Base-by-base conservation (phyloP, 495 filamentous ascomycete species). In the Opeltia flavorubescens region DNA sequence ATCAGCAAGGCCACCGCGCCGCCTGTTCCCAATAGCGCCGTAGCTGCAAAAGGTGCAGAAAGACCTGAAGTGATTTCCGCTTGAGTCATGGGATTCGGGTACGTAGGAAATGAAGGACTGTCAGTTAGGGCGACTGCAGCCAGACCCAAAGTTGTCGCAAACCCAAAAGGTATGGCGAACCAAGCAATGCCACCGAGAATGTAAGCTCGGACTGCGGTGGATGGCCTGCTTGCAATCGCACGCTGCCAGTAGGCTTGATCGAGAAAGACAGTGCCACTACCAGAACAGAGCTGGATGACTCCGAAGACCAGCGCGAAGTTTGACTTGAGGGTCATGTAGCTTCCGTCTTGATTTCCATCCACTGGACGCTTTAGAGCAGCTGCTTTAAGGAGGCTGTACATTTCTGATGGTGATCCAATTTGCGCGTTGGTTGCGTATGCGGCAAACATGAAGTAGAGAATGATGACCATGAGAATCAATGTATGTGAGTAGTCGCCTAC, bases 311-410 rank as follows among this genome's bases (percentile, higher is more conserved):
- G 55, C 2, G 58, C 66, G n/a, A 64, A 66, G n/a, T 61, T 55
- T 8, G 64, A 69, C 12, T 59, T 66, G 56, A 77, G 69, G 3
- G 72, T 65, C n/a, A 77, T 58, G 55, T 72, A 75, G 3, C 65
- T 70, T 5, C 70, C 72, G 1, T 66, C 62, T 1, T 61, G 60
- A 46, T 76, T 77, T 9, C 69, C 61, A 0, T 59, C 59, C 5
- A 76, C 62, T 1, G 72, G 73, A 45, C 64, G 66, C 9, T 48
- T 58, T 35, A 51, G 25, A 5, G 65, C 67, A 0, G 72, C 72
- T 28, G 66, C 61, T 21, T 61, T 53, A 3, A 76, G 59, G 18
- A 75, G 54, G 17, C 72, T 66, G 52, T 74, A 76, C 39, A 76
- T 54, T 30, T 55, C 63, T 9, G 45, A 49, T 0, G 68, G 66